Conservation (phyloP, 1,139 yeast species). For the Arxiozyma slooffiae region DNA sequence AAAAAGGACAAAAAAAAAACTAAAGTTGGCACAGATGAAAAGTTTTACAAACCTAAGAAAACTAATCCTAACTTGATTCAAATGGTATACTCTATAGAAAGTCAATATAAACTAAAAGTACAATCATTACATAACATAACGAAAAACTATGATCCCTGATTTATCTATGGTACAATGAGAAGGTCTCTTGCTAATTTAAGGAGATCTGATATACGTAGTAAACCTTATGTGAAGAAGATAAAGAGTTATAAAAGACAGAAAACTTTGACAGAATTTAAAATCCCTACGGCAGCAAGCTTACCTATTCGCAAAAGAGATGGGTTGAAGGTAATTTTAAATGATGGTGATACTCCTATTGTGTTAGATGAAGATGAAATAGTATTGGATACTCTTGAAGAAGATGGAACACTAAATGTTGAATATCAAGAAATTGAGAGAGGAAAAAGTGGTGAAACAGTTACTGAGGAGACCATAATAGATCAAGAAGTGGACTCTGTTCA, state of each 20-base stretch:
- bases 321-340: slow-evolving; percentile 1
- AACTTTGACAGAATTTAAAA: slow-evolving; percentile 21
- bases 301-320: slow-evolving; percentile 9
- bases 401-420: background rate
- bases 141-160: background rate
- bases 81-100: too few relatives aligned
- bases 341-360: slow-evolving; percentile 11
- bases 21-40: too few relatives aligned
- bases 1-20: background rate
- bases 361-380: slow-evolving; percentile 10
- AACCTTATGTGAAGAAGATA: background rate
- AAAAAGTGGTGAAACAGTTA: background rate
- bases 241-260: slow-evolving; percentile 13
- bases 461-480: background rate
- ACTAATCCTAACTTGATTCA: too few relatives aligned
- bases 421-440: background rate
- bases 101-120: too few relatives aligned
- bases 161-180: background rate
- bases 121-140: background rate
- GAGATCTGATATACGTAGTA: background rate
- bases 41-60: too few relatives aligned
- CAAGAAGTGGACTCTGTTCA: background rate
- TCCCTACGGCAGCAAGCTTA: slow-evolving; percentile 15
- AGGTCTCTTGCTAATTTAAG: slow-evolving; percentile 1
- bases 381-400: background rate